Evolutionary conservation across 345 rosid genomes (phyloP).

Genomic region (Isatis tinctoria): DNA sequence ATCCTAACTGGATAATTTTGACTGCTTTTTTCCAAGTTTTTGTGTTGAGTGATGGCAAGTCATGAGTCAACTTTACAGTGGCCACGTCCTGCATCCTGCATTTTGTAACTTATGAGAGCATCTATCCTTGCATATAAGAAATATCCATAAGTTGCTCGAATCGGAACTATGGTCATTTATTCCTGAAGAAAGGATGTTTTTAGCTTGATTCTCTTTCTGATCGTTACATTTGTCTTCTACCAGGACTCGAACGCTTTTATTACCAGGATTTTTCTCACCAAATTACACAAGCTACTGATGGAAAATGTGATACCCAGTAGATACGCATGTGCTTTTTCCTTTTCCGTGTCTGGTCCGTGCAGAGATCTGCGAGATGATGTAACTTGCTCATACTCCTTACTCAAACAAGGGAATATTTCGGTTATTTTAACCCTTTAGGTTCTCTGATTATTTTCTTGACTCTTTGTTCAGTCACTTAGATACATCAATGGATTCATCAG

Average conservation of each 20-base stretch:
- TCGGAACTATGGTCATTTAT: too few species aligned
- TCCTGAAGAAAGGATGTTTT: not conserved
- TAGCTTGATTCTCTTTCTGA: conserved; percentile 19
- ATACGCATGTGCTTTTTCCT: conserved; percentile 83
- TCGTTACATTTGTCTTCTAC: conserved; percentile 15
- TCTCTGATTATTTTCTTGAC: conserved; percentile 21
- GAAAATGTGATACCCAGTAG: conserved; percentile 58
- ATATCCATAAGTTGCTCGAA: not conserved
- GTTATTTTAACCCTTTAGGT: conserved; percentile 15
- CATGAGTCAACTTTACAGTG: conserved; percentile 1
- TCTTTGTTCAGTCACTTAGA: conserved; percentile 48
- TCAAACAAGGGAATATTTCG: not conserved
- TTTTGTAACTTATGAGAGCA: conserved; percentile 11
- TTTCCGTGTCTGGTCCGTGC: conserved; percentile 47
- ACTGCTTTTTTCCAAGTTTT: not conserved
- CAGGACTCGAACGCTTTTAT: conserved; percentile 63
- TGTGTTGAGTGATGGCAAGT: not conserved
- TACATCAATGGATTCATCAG: conserved; percentile 70
- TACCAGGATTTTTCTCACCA: conserved; percentile 56
- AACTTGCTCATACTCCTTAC: conserved; percentile 26
- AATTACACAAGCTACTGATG: conserved; percentile 58
- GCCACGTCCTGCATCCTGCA: conserved; percentile 7
- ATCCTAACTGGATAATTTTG: not conserved
- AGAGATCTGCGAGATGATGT: conserved; percentile 68
- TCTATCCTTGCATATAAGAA: conserved; percentile 7